Base-by-base conservation (phyloP, 2,329 filamentous ascomycete species). In the Colletotrichum neosansevieriae region DNA sequence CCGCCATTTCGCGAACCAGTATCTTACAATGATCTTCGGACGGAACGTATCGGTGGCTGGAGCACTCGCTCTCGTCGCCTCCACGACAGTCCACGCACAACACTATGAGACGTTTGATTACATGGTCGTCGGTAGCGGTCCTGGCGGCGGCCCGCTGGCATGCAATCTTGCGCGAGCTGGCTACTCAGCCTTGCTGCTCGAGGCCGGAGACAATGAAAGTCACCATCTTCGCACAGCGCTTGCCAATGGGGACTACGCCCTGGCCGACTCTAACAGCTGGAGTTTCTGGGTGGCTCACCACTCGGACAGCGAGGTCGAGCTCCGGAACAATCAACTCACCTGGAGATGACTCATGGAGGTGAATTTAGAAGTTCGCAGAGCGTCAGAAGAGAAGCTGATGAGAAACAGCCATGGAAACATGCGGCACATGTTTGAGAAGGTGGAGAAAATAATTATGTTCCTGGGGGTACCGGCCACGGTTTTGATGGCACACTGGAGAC, bases 61-160 rank as follows among this genome's bases (percentile, higher is more conserved):
- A 6, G 29, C 49, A 24, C 11, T 42, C 6, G 15, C 59, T 3
- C n/a, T 59, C n/a, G 11, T 13, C 19, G 38, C 5, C 4, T 10
- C 34, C 4, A 24, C 11, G 6, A 6, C 32, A 13, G 29, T 45
- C n/a, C 29, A 11, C 9, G 17, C 42, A 21, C 29, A 54, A 21
- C 36, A 56, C 17, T 34, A 57, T 15, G 34, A 17, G 15, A 34
- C 29, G 2, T 88, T 88, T 70, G 87, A 89, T 71, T 89, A 88
- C 76, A 80, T 89, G 9, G 80, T 89, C 15, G 83, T 89, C 38
- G 87, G 87, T 6, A 87, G 84, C 15, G 86, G 86, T 2, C 80
- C 86, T 2, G 86, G 86, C 50, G 86, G 86, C 51, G 85, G 82
- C 19, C 85, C 85, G 3, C 74, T 88, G 2, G 84, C 86, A 4